Percentiles rank a stretch among this genome's conserved stretches.
Evolutionary conservation across 2,329 filamentous ascomycete species (phyloP).

Genomic region (Aspergillus pseudotamarii): DNA sequence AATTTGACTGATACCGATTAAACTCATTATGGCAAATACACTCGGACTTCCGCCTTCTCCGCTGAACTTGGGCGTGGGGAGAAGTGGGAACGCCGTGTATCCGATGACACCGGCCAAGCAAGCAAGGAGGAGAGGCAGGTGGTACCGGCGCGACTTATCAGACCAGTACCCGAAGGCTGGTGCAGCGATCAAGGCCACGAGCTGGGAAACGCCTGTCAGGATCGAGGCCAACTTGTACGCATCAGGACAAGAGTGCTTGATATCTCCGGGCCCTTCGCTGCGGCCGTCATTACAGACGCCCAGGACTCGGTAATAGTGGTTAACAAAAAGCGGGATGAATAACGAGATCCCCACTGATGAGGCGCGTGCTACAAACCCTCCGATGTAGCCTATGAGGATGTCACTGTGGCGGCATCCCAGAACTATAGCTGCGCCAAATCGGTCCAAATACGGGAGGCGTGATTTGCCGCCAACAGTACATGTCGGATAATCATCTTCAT

Average conservation of each 20-base stretch:
- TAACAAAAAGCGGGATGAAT: slow-evolving; percentile 91
- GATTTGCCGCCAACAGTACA: slow-evolving; percentile 8
- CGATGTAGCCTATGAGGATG: slow-evolving; percentile 86
- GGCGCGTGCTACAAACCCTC: slow-evolving; percentile 90
- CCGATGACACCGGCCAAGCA: slow-evolving; percentile 75
- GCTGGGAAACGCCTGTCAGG: slow-evolving; percentile 84
- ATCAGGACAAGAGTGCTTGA: slow-evolving; percentile 80
- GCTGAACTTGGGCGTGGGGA: slow-evolving; percentile 74
- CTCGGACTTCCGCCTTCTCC: slow-evolving; percentile 67
- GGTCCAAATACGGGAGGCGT: slow-evolving; percentile 47
- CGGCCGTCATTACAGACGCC: slow-evolving; percentile 69
- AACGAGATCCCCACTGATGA: slow-evolving; percentile 94
- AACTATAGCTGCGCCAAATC: slow-evolving; percentile 64
- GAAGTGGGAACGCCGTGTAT: slow-evolving; percentile 74
- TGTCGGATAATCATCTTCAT: slow-evolving; percentile 2
- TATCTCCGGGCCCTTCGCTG: slow-evolving; percentile 53
- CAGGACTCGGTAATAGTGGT: slow-evolving; percentile 81
- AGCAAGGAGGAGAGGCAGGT: slow-evolving; percentile 73
- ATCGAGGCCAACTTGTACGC: slow-evolving; percentile 89
- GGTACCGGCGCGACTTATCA: slow-evolving; percentile 66
- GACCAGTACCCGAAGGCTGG: slow-evolving; percentile 85
- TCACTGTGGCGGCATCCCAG: slow-evolving; percentile 75
- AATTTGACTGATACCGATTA: slow-evolving; percentile 92
- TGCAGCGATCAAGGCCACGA: slow-evolving; percentile 80
- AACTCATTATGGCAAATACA: slow-evolving; percentile 74